These are phyloP conservation scores for Globisporangium cederbergense DNA, from an alignment of 352 stramenopile species.

Conservation along the genomic window DNA sequence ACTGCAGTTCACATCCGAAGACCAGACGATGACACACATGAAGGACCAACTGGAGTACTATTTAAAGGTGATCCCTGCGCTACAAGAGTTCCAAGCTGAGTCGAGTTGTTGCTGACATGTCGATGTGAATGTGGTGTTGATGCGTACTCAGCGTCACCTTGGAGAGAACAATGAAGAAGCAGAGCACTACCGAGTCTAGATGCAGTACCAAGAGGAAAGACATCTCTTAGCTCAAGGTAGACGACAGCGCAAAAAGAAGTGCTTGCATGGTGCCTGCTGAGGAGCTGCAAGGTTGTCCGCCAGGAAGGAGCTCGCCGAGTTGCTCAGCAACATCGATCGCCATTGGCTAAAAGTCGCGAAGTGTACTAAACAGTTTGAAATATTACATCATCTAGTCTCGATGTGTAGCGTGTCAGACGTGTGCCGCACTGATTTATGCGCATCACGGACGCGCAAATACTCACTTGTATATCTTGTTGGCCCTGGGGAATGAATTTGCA, in stretches of 20 bases:
- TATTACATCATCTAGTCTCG: constrained; percentile 4
- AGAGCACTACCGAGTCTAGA: constrained; percentile 18
- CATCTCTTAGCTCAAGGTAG: background rate
- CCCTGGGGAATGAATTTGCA: too few relatives aligned
- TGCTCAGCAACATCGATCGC: background rate
- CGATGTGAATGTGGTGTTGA: background rate
- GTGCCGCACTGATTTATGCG: background rate
- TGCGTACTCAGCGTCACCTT: constrained; percentile 38
- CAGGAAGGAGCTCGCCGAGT: background rate
- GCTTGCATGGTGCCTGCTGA: background rate
- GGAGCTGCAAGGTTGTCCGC: too few relatives aligned
- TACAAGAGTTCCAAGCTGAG: background rate
- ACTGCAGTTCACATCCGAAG: constrained; percentile 50
- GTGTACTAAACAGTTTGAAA: constrained; percentile 6
- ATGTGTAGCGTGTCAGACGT: background rate
- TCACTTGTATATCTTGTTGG: too few relatives aligned
- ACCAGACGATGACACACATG: constrained; percentile 53
- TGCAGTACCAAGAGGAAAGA: background rate
- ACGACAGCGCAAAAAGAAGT: background rate
- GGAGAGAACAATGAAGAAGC: constrained; percentile 12
- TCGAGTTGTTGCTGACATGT: constrained; percentile 1
- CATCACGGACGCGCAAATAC: background rate
- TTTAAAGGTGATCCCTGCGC: constrained; percentile 54
- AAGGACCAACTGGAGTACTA: constrained; percentile 87
- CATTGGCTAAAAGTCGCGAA: background rate